These are phyloP conservation scores for Aechmea fasciata DNA, from an alignment of 176 grass and related monocot genomes.

Conservation along the genomic window DNA sequence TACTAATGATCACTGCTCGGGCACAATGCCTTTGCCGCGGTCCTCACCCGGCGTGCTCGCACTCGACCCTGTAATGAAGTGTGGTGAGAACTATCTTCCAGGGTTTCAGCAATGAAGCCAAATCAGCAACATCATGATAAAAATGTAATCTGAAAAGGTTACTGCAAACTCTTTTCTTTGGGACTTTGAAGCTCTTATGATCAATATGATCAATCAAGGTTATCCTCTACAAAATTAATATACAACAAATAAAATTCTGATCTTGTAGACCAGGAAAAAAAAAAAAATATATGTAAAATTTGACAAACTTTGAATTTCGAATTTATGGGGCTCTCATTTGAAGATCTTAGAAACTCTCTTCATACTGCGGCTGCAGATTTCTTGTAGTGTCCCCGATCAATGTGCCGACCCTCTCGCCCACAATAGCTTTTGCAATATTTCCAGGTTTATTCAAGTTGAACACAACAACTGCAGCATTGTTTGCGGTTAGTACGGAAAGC, in stretches of 20 bases:
- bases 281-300: neutral
- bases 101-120: too few relatives aligned
- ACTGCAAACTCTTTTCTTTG: neutral
- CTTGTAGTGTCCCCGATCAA: conserved; percentile 39
- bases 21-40: too few relatives aligned
- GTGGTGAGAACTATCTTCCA: too few relatives aligned
- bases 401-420: conserved; percentile 87
- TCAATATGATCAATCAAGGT: neutral
- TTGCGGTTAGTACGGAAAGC: neutral
- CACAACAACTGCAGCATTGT: conserved; percentile 63
- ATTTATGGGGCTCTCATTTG: conserved; percentile 33
- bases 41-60: too few relatives aligned
- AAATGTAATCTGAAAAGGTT: neutral
- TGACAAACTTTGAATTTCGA: conserved; percentile 24
- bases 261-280: neutral
- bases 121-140: too few relatives aligned
- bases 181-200: neutral
- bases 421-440: conserved; percentile 90
- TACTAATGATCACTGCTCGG: too few relatives aligned
- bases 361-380: conserved; percentile 20
- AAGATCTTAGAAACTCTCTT: conserved; percentile 17
- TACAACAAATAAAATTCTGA: conserved; percentile 8
- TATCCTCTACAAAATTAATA: neutral
- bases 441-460: conserved; percentile 88
- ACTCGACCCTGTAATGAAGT: too few relatives aligned